phyloP scores from a whole-genome alignment of 352 stramenopile genomes.

The Phytophthora sp. region DNA sequence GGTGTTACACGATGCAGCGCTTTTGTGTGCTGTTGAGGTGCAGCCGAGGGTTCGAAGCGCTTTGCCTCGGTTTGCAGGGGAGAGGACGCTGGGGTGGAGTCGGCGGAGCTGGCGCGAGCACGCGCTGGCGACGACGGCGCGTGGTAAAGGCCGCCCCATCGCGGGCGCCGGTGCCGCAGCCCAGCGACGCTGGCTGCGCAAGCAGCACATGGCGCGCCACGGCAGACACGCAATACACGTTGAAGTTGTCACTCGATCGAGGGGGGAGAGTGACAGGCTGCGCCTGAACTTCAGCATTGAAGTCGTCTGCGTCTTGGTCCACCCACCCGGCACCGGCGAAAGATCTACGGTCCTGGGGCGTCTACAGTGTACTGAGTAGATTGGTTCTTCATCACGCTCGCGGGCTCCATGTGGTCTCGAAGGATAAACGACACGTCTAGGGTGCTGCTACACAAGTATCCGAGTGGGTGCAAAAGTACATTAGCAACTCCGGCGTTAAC shows the following conservation, averaged over 20 bases:
- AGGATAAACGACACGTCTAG: too few species aligned
- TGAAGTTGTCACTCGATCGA: slow-evolving; percentile 1
- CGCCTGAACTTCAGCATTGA: background rate
- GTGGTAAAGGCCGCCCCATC: background rate
- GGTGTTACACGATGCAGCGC: background rate
- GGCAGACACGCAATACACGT: slow-evolving; percentile 16
- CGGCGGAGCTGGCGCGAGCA: too few species aligned
- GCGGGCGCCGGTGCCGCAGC: background rate
- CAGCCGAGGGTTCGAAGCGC: too few species aligned
- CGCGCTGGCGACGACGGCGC: slow-evolving; percentile 5
- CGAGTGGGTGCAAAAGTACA: slow-evolving; percentile 47
- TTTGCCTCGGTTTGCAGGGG: too few species aligned
- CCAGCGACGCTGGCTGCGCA: slow-evolving; percentile 15
- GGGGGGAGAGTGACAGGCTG: background rate
- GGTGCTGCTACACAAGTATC: slow-evolving; percentile 37
- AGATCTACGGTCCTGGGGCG: too few species aligned
- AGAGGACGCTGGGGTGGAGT: too few species aligned
- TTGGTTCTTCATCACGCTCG: too few species aligned
- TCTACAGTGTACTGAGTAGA: too few species aligned
- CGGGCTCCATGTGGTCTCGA: slow-evolving; percentile 12
- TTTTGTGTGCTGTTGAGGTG: too few species aligned
- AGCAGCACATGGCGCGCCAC: slow-evolving; percentile 14
- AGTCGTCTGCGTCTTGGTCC: too few species aligned
- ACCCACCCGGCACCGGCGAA: too few species aligned
- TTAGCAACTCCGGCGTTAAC: slow-evolving; percentile 34